Evolutionary conservation across 257 asterid species (phyloP), one percentile per base, ranked within the genome.

Genomic region (Osmanthus fragrans): DNA sequence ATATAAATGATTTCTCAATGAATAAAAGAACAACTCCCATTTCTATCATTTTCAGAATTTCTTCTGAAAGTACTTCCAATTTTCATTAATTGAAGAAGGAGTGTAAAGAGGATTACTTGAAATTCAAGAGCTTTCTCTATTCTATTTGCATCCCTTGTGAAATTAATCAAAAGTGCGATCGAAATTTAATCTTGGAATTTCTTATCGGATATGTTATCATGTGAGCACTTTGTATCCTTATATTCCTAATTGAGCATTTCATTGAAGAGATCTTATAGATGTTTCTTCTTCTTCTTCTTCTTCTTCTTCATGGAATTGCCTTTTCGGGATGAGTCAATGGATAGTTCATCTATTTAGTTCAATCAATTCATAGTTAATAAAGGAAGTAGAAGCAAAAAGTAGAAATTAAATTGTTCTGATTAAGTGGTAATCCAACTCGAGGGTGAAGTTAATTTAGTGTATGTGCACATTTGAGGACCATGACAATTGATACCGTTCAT

Each of bases 261-360:
- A 65, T 40, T 40, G 3, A 32, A 67, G 47, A 70, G 25, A 54
- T 69, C 72, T 39, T 70, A 36, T 3, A n/a, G 10, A 13, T 36
- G 37, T 29, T 33, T 76, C 63, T 34, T 16, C 27, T 1, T n/a
- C n/a, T n/a, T n/a, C n/a, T n/a, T n/a, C n/a, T n/a, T n/a, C n/a
- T n/a, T n/a, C n/a, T n/a, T 25, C 73, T 27, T 40, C 8, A 21
- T 63, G 54, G 72, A 74, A 37, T 74, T 60, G 71, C 16, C 54
- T 34, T 63, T 63, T 45, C 7, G 16, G 65, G 58, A 27, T 32
- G 70, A 73, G 19, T 36, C 54, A 5, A 29, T 21, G 54, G 32
- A 34, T 27, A 7, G 64, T 54, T 51, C 9, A 40, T 51, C 25
- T 23, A 21, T 40, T 68, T 67, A 15, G 13, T 36, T 16, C 19